Percentiles rank a stretch among this genome's conserved stretches.
phyloP scores from a whole-genome alignment of 2,329 filamentous ascomycete genomes.

The Bretziella fagacearum region DNA sequence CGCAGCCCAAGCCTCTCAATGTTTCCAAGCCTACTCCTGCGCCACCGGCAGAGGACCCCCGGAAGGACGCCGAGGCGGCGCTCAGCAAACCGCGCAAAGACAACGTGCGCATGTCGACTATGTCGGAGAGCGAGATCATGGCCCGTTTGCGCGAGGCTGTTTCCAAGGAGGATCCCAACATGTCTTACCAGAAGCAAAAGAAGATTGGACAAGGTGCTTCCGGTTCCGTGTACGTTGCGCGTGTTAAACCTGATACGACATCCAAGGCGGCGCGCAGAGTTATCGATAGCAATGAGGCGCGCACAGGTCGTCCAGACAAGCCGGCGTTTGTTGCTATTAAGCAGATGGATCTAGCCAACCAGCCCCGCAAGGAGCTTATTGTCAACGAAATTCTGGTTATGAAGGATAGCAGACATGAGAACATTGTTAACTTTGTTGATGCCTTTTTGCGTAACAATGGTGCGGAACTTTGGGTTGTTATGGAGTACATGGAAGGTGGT shows the following conservation, averaged over 20 bases:
- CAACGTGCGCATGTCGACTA: slow-evolving; percentile 95
- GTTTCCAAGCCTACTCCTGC: slow-evolving; percentile 45
- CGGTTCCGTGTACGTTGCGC: slow-evolving; percentile 93
- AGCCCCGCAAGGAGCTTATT: slow-evolving; percentile 93
- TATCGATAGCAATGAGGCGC: slow-evolving; percentile 59
- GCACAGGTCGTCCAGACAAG: slow-evolving; percentile 21
- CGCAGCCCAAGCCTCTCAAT: slow-evolving; percentile 62
- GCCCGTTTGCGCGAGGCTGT: slow-evolving; percentile 85
- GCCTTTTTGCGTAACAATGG: slow-evolving; percentile 92
- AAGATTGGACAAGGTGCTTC: slow-evolving; percentile 98
- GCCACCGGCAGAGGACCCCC: slow-evolving; percentile 45
- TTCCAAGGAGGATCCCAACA: slow-evolving; percentile 82
- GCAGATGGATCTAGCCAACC: slow-evolving; percentile 97
- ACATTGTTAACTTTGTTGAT: slow-evolving; percentile 98
- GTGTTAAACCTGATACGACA: slow-evolving; percentile 75
- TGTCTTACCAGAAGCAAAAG: slow-evolving; percentile 98
- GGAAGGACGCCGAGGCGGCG: slow-evolving; percentile 73
- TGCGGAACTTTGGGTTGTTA: slow-evolving; percentile 95
- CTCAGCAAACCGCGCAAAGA: slow-evolving; percentile 77
- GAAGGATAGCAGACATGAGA: slow-evolving; percentile 96
- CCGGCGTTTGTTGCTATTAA: slow-evolving; percentile 87
- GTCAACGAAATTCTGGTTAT: slow-evolving; percentile 99
- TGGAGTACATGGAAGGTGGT: slow-evolving; percentile 99
- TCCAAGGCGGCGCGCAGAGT: slow-evolving; percentile 65
- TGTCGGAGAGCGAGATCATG: slow-evolving; percentile 97